Evolutionary conservation across 2,329 filamentous ascomycete genomes (phyloP), one percentile per base, ranked within the genome.

Genomic region (Coccinonectria pachysandricola): DNA sequence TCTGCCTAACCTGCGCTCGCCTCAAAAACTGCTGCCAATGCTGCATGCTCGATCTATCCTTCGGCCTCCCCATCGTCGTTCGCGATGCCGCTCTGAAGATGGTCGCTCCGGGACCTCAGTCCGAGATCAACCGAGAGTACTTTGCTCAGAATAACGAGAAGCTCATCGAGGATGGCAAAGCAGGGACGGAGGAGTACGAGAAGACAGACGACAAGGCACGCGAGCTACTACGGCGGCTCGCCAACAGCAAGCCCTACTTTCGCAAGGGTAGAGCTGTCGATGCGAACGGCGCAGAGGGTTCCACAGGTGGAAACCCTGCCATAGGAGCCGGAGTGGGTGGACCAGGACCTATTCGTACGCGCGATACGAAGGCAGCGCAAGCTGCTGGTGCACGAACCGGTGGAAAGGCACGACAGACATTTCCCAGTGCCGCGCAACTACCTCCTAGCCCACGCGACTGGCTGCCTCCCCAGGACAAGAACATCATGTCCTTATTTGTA

Each of bases 11-110:
- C 20, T 98, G 91, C 64, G 88, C 91, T 12, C 81, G 91, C 22
- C 69, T 96, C 41, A 98, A 98, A 61, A 98, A 98, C 63, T 96
- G 91, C 64, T 98, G 91, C 51, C 91, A 98, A 63, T 88, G 80
- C 60, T 98, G 91, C 64, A 96, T 96, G 85, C 78, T 98, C 27
- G 91, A 98, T 67, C 63, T 98, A 34, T 88, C 84, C 8, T 98
- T 96, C 49, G 92, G 91, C 13, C 66, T 98, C 15, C 91, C 91
- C 8, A 93, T 98, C 48, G 82, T 87, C 9, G 83, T 98, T 32
- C 77, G 91, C 50, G 91, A 98, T 64, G 91, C 91, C 3, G 91
- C 92, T 5, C 67, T 98, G 37, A 96, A 96, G 64, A 94, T 98
- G 81, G 83, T 96, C 21, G 87, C 88, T 1, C 87, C 91, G 0